Conservation (phyloP, 1,284 basidiomycete species). For the Ceratobasidium sp. region DNA sequence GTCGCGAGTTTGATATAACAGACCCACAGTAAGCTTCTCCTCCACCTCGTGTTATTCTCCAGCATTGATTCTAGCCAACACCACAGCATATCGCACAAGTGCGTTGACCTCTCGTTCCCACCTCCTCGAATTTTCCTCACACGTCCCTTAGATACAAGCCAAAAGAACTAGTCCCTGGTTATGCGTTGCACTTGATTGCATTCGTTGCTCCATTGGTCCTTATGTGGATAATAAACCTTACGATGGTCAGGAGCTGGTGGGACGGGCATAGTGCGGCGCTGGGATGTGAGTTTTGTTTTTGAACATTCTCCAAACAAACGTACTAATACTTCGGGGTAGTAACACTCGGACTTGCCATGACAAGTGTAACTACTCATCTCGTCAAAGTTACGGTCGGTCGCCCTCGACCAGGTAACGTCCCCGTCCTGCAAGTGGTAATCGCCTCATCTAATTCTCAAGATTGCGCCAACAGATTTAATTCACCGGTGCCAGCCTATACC, state of each 20-base stretch:
- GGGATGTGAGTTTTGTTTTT: constrained; percentile 61
- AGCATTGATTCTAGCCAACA: neutral
- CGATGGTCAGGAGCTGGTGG: constrained; percentile 84
- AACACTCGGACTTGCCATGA: constrained; percentile 75
- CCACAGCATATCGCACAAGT: constrained; percentile 35
- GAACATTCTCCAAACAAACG: neutral
- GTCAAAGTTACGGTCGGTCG: constrained; percentile 85
- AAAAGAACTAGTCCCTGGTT: constrained; percentile 35
- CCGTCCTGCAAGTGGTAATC: neutral
- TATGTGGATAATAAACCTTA: constrained; percentile 72
- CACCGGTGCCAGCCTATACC: constrained; percentile 80
- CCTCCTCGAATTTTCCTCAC: neutral
- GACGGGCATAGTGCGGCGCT: constrained; percentile 86
- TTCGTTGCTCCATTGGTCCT: constrained; percentile 74
- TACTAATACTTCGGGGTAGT: constrained; percentile 59
- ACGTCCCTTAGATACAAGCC: constrained; percentile 26
- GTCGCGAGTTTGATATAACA: constrained; percentile 32
- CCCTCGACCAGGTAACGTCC: constrained; percentile 75
- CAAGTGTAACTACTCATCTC: constrained; percentile 85
- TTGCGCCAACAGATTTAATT: constrained; percentile 54
- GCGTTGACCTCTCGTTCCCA: neutral
- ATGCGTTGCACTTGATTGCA: constrained; percentile 62
- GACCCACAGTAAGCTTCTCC: constrained; percentile 11
- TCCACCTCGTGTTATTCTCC: neutral
- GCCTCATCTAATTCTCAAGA: neutral